phyloP scores from a whole-genome alignment of 768 basidiomycete genomes.

The Pleurotus sapidus region DNA sequence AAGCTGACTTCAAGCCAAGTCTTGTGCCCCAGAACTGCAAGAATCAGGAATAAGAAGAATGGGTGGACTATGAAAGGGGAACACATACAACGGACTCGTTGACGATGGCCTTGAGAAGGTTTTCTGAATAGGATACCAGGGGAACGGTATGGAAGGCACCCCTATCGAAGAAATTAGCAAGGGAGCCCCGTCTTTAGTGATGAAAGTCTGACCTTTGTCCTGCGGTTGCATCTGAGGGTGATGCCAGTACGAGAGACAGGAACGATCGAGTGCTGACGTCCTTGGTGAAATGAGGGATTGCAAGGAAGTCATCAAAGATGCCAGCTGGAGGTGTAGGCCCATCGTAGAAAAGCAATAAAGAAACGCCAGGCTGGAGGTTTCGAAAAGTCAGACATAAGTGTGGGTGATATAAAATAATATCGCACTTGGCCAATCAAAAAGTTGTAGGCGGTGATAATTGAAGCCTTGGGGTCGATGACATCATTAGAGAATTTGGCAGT shows the following conservation, averaged over 20 bases:
- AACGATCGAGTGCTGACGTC: conserved; percentile 41
- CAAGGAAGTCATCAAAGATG: conserved; percentile 50
- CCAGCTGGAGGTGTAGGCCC: conserved; percentile 44
- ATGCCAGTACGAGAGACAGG: conserved; percentile 33
- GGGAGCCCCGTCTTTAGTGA: not conserved
- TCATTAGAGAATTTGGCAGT: conserved; percentile 35
- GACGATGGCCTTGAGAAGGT: conserved; percentile 35
- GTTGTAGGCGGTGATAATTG: conserved; percentile 44
- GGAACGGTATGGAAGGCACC: conserved; percentile 41
- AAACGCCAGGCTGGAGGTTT: conserved; percentile 18
- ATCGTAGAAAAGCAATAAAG: conserved; percentile 55
- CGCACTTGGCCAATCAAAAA: conserved; percentile 21
- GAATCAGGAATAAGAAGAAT: not conserved
- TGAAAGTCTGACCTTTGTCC: conserved; percentile 17
- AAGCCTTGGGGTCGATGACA: conserved; percentile 50
- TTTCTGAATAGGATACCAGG: conserved; percentile 29
- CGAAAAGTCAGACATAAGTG: too few species aligned
- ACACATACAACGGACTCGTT: conserved; percentile 39
- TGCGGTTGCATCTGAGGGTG: conserved; percentile 32
- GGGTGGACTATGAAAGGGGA: not conserved
- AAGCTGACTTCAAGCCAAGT: conserved; percentile 23
- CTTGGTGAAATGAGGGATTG: conserved; percentile 34
- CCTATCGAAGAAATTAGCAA: conserved; percentile 15
- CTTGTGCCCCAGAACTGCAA: conserved; percentile 42
- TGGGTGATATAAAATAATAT: not conserved